Evolutionary conservation across 2,329 filamentous ascomycete genomes (phyloP), one percentile per base, ranked within the genome.

Genomic region (Cordyceps pruinosa): DNA sequence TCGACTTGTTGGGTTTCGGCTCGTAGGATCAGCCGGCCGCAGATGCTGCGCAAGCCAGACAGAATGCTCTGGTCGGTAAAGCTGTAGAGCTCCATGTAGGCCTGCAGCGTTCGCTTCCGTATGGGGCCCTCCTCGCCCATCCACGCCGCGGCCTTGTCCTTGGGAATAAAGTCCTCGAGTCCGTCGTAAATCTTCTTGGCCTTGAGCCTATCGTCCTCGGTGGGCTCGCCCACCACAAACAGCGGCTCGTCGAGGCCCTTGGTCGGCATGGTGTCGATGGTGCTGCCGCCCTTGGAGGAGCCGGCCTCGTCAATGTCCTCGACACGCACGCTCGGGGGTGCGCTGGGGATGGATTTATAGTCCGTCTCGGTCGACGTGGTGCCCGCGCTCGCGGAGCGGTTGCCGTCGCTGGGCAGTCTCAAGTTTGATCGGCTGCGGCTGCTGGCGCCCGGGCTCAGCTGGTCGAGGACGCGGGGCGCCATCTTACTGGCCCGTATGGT

Each of bases 1-100:
- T 99, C 94, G 21, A 99, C 90, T 71, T 99, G 93, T 72, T 99
- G 94, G 3, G 92, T 96, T 73, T 99, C 94, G 41, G 89, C 94
- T 63, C 89, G 89, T 58, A 99, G 78, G 5, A 94, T 80, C 25
- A 97, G 78, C 32, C 89, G 87, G 54, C 83, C 83, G 70, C 94
- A 99, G 26, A 99, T 79, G 59, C 86, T 83, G 26, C 94, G 85
- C 61, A 97, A 78, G 8, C 89, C 85, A 37, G 81, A 78, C 17
- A 97, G 79, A 48, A 97, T 87, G 69, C 89, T 96, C 66, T 88
- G 79, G 64, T 87, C 87, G 8, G 82, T 77, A 75, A 94, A 97
- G 68, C 97, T 87, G 69, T 93, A 97, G 12, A 97, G 76, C 60
- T 90, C 86, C 88, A 99, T 96, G 71, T 96, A 99, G 0, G 93